These are phyloP conservation scores for Cladobotryum protrusum DNA, from an alignment of 2,329 filamentous ascomycete species.

Conservation along the genomic window DNA sequence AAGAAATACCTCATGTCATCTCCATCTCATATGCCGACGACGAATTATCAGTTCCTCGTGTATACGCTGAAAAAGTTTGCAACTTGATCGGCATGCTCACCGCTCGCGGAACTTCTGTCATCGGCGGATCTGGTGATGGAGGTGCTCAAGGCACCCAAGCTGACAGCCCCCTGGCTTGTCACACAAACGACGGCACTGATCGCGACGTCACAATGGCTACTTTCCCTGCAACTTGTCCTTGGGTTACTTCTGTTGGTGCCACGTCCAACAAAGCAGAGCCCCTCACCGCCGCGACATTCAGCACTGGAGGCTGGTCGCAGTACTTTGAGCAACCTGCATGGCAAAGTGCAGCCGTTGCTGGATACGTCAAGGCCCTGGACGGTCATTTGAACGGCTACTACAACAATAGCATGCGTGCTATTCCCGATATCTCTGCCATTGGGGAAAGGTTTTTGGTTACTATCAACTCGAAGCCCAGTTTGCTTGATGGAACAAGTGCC, in stretches of 20 bases:
- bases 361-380: too few species aligned
- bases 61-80: slow-evolving; percentile 49
- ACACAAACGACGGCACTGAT: slow-evolving; percentile 5
- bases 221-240: slow-evolving; percentile 18
- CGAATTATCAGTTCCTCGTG: slow-evolving; percentile 46
- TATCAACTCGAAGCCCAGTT: too few species aligned
- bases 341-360: too few species aligned
- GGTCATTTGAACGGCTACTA: too few species aligned
- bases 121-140: slow-evolving; percentile 47
- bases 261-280: too few species aligned
- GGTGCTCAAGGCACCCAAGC: slow-evolving; percentile 33
- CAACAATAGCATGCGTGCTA: too few species aligned
- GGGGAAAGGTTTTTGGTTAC: too few species aligned
- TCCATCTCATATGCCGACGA: slow-evolving; percentile 54
- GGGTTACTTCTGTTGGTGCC: too few species aligned
- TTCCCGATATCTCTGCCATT: too few species aligned
- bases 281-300: too few species aligned
- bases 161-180: slow-evolving; percentile 17
- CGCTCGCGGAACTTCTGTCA: slow-evolving; percentile 44
- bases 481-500: not conserved
- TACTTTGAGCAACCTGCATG: too few species aligned
- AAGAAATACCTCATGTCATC: slow-evolving; percentile 48
- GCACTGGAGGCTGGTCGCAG: too few species aligned
- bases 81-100: slow-evolving; percentile 46
- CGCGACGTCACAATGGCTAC: slow-evolving; percentile 41